Evolutionary conservation across 345 rosid species (phyloP).

Genomic region (Dipteronia sinensis): DNA sequence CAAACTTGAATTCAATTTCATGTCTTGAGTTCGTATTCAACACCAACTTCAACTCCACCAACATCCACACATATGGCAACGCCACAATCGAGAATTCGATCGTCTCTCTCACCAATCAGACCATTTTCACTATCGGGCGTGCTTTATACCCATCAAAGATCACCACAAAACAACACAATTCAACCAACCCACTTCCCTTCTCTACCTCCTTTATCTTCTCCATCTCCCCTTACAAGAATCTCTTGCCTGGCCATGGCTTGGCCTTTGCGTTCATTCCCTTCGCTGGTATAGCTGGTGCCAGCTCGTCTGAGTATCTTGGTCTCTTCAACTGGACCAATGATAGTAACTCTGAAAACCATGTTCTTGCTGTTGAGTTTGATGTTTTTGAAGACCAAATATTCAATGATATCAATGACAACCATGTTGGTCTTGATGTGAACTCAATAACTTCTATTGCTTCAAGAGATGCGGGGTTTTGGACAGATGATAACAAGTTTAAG

Average conservation of each 20-base stretch:
- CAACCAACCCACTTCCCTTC: slow-evolving; percentile 42
- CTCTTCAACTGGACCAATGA: slow-evolving; percentile 48
- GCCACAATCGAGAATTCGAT: slow-evolving; percentile 43
- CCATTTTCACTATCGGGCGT: slow-evolving; percentile 42
- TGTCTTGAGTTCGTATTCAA: slow-evolving; percentile 32
- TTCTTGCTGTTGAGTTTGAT: slow-evolving; percentile 54
- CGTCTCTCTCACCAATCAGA: slow-evolving; percentile 45
- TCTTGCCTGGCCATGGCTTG: slow-evolving; percentile 53
- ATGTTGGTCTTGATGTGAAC: slow-evolving; percentile 48
- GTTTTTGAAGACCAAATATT: slow-evolving; percentile 50
- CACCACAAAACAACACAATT: slow-evolving; percentile 30
- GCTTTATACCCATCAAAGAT: slow-evolving; percentile 41
- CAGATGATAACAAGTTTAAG: slow-evolving; percentile 20
- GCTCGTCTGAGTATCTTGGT: slow-evolving; percentile 49
- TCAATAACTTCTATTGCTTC: slow-evolving; percentile 36
- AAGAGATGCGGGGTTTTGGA: slow-evolving; percentile 40
- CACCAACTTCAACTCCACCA: slow-evolving; percentile 37
- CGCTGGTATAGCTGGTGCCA: slow-evolving; percentile 38
- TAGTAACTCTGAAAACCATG: slow-evolving; percentile 34
- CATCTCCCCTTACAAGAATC: slow-evolving; percentile 40
- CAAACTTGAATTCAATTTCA: slow-evolving; percentile 4
- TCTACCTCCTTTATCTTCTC: slow-evolving; percentile 60
- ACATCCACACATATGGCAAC: slow-evolving; percentile 31
- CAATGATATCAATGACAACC: slow-evolving; percentile 44
- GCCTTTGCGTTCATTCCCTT: slow-evolving; percentile 48